These are phyloP conservation scores for Talaromyces verruculosus DNA, from an alignment of 2,329 filamentous ascomycete genomes.

Conservation along the genomic window DNA sequence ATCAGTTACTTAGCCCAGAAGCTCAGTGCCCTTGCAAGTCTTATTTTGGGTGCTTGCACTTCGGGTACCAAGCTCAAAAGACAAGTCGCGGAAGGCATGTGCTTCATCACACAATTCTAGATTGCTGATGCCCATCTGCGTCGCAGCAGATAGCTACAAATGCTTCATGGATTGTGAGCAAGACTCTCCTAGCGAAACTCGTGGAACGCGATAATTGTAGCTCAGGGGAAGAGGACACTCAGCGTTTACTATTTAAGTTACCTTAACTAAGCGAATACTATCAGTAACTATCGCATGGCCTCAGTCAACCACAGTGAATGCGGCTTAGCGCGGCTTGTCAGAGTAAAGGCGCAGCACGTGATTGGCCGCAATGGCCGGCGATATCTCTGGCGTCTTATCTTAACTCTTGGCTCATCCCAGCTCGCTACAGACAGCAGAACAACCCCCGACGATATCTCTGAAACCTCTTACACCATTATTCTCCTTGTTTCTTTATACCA, in stretches of 20 bases:
- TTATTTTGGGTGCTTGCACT: background rate
- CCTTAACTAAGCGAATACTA: background rate
- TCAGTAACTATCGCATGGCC: background rate
- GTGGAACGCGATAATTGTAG: background rate
- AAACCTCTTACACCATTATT: background rate
- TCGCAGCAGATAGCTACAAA: background rate
- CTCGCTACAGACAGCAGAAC: slow-evolving; percentile 4
- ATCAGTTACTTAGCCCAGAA: background rate
- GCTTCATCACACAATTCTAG: background rate
- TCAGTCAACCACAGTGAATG: background rate
- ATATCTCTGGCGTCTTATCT: slow-evolving; percentile 6
- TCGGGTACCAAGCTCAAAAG: background rate
- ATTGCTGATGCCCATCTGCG: background rate
- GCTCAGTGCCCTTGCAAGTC: background rate
- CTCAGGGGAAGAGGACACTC: background rate
- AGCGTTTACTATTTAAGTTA: background rate
- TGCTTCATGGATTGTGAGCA: background rate
- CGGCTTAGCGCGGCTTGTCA: background rate
- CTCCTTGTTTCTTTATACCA: background rate
- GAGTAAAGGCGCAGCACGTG: background rate
- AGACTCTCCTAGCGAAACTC: too few species aligned
- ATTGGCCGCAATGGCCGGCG: background rate
- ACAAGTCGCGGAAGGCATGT: background rate
- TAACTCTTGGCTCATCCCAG: slow-evolving; percentile 5
- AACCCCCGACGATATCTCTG: background rate